Base-by-base conservation (phyloP, 371 early-diverging fungal species). In the Zychaea mexicana region DNA sequence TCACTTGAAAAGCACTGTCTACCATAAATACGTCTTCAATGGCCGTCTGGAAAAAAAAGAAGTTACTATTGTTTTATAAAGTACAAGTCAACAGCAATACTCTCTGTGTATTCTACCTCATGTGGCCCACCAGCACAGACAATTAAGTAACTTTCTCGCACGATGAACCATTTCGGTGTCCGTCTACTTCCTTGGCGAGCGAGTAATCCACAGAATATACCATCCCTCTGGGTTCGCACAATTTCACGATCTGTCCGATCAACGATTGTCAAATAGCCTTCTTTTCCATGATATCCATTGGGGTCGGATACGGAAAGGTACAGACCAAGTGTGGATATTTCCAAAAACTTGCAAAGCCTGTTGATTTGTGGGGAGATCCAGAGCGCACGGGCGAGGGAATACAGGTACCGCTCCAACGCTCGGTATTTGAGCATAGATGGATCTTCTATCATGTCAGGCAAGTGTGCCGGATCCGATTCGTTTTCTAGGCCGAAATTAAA, bases 221-320 rank as follows among this genome's bases (percentile, higher is more conserved):
- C 62, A 49, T 66, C 64, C 46, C 68, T 33, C 2, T 64, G 61
- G 6, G 33, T 31, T 15, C 67, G 62, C 7, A 64, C 64, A 0
- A 74, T 71, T 12, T 62, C 65, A 8, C 62, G 63, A 13, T 74
- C 72, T 1, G 70, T 71, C 54, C 71, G 64, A 5, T 65, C 57
- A 13, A 66, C 68, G n/a, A 74, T 68, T 1, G 64, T 78, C 56
- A 85, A 58, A 61, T 72, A 80, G 10, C 85, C 84, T 67, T 88
- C 88, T 62, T 87, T 88, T 21, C 86, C 86, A 72, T 88, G 87
- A 63, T 76, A 74, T 0, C 81, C 78, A 22, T 73, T 61, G 13
- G 81, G 81, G 30, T 76, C 73, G 27, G 64, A 61, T 3, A 83
- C 74, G 19, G 85, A 72, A 5, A 78, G 55, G 0, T 62, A 49